Evolutionary conservation across 495 filamentous ascomycete species (phyloP), one percentile per base, ranked within the genome.

Genomic region (Aspergillus sparsus): DNA sequence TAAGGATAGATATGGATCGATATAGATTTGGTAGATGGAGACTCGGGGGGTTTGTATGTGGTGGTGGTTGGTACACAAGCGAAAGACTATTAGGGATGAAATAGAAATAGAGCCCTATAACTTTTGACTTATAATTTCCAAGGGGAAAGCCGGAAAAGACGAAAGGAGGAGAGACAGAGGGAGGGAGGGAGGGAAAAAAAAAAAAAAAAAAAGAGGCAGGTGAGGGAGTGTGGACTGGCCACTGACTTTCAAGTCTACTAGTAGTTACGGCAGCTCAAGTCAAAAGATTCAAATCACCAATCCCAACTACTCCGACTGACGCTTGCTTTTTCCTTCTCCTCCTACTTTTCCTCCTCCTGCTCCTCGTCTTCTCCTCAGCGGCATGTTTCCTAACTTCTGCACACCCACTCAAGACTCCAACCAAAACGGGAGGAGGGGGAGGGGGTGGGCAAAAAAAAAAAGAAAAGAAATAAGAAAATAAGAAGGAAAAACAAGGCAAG

Each of bases 281-380:
- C 15, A 31, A 51, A 51, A 34, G 37, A 15, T 31, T 51, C 49
- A 33, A 51, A 11, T 47, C 67, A 68, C 71, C 71, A 63, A 63
- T 66, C 61, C 61, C 50, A 49, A 54, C 44, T 7, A 49, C 61
- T 66, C 54, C 58, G 61, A 58, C 16, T 49, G 52, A 42, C 56
- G 61, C 55, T 58, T 62, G 55, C 55, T 55, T 62, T 62, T 61
- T 62, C 46, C 37, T 54, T 51, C 53, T 49, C 61, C 45, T 60
- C 21, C 21, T 27, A 27, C 21, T 27, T 27, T 27, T 27, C 21
- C 21, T 27, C 21, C 21, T 27, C 1, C 21, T 27, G 1, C 21
- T 27, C 21, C 21, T 27, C n/a, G n/a, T n/a, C 57, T 42, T 58
- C 49, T 58, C 32, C 60, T 44, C 55, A 60, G 58, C 50, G 33